Evolutionary conservation across 2,329 filamentous ascomycete species (phyloP).

Genomic region (Aspergillus uvarum): DNA sequence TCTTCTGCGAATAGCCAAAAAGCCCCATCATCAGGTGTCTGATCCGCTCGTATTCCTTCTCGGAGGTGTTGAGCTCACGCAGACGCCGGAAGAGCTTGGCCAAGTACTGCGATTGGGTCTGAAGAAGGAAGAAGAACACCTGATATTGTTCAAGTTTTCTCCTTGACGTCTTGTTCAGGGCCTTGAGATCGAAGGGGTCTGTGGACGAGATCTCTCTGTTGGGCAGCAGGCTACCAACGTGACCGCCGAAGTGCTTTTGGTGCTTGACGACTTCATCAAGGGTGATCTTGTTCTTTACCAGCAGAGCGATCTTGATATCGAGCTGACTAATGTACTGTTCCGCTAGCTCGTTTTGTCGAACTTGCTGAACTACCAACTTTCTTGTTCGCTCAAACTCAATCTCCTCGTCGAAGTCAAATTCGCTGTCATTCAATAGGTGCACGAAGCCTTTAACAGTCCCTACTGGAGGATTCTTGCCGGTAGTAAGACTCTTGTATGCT

Average conservation of each 20-base stretch:
- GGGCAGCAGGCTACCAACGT: conserved; percentile 78
- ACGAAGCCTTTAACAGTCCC: conserved; percentile 98
- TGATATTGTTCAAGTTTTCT: conserved; percentile 97
- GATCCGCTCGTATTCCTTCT: conserved; percentile 89
- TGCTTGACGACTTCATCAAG: conserved; percentile 96
- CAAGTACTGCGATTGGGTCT: conserved; percentile 94
- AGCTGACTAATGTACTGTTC: conserved; percentile 98
- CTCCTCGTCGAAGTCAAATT: conserved; percentile 98
- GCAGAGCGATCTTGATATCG: conserved; percentile 95
- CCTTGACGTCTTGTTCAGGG: conserved; percentile 92
- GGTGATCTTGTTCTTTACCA: conserved; percentile 99
- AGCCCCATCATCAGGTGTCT: conserved; percentile 94
- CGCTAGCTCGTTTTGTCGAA: conserved; percentile 92
- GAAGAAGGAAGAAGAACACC: conserved; percentile 93
- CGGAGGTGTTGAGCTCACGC: conserved; percentile 77
- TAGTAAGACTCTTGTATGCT: conserved; percentile 95
- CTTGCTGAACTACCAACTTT: conserved; percentile 95
- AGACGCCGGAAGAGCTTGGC: conserved; percentile 82
- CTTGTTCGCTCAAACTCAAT: conserved; percentile 93
- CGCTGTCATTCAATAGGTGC: conserved; percentile 93
- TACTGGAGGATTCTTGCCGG: conserved; percentile 93
- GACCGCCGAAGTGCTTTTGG: conserved; percentile 91
- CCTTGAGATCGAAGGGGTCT: conserved; percentile 94
- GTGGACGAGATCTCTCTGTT: conserved; percentile 85
- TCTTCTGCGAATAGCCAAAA: conserved; percentile 96